Evolutionary conservation across 2,329 filamentous ascomycete genomes (phyloP), one percentile per base, ranked within the genome.

Genomic region (Hymenoscyphus albidus): DNA sequence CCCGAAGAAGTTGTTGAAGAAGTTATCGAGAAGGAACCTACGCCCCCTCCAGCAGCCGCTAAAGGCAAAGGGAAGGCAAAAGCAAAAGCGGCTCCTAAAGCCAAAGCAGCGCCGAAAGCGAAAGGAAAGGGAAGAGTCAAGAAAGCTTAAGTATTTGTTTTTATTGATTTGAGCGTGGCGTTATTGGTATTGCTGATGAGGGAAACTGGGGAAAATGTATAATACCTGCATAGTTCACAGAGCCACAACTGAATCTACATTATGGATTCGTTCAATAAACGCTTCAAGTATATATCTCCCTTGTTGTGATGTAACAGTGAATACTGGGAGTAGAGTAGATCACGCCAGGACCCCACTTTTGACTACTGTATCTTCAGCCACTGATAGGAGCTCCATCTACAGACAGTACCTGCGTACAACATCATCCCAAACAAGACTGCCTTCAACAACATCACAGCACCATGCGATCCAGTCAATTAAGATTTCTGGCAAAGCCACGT

Each of bases 51-150:
- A 22, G 60, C 59, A 57, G 38, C 66, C 13, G 59, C 63, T 3
- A 65, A 67, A 16, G 65, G 59, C 1, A 73, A 69, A 13, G 65
- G 54, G 10, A 64, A 62, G 55, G 58, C 40, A 12, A 48, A 64
- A 64, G 63, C 60, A 31, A 62, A 48, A n/a, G 51, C 60, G 38
- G 61, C 58, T 7, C 38, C 57, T 22, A 62, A 63, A 56, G 59
- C 66, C 16, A 65, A 68, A 62, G 62, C 65, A 40, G 80, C 78
- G 69, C 77, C 74, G 56, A 81, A 78, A 70, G 78, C 67, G 67
- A 82, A 77, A 72, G 77, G 75, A 18, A 74, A 78, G 64, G 78
- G 75, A 22, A 32, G 14, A 4, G 32, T 35, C 14, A 57, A 57
- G 31, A 57, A 57, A 7, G 55, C 55, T 57, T 57, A 57, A 57